Evolutionary conservation across 371 early-diverging fungal genomes (phyloP).

Genomic region (Circinella minor): DNA sequence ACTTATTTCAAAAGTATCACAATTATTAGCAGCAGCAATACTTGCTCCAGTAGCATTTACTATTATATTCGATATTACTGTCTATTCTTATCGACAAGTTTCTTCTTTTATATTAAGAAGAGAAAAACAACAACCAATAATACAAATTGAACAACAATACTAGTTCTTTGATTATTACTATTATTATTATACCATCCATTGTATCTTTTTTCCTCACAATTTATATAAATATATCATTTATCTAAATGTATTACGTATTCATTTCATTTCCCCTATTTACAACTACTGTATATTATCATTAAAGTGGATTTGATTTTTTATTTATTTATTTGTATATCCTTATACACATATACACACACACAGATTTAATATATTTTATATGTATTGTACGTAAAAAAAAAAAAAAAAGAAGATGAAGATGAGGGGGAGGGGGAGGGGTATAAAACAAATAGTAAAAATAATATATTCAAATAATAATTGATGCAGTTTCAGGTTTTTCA

Average conservation of each 20-base stretch:
- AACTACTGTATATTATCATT: no score
- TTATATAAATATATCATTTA: neutral
- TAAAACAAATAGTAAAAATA: no score
- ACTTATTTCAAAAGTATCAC: slow-evolving; percentile 7
- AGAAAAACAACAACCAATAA: neutral
- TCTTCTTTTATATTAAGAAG: neutral
- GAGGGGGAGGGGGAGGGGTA: neutral
- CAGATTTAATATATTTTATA: no score
- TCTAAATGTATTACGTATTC: neutral
- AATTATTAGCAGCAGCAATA: slow-evolving; percentile 15
- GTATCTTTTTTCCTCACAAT: neutral
- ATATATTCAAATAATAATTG: neutral
- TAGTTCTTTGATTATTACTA: neutral
- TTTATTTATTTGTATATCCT: neutral
- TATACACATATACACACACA: no score
- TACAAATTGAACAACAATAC: neutral
- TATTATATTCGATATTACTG: slow-evolving; percentile 16
- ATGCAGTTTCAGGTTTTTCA: slow-evolving; percentile 21
- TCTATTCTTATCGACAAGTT: slow-evolving; percentile 18
- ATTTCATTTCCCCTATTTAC: no score
- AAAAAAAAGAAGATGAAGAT: neutral
- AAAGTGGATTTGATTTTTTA: no score
- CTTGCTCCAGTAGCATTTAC: slow-evolving; percentile 18
- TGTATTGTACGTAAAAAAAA: no score
- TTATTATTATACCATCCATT: neutral